A percentile compares a stretch with the other conserved stretches of the same genome.
Evolutionary conservation across 306 rosid genomes (phyloP).

Genomic region (Acacia confusa): DNA sequence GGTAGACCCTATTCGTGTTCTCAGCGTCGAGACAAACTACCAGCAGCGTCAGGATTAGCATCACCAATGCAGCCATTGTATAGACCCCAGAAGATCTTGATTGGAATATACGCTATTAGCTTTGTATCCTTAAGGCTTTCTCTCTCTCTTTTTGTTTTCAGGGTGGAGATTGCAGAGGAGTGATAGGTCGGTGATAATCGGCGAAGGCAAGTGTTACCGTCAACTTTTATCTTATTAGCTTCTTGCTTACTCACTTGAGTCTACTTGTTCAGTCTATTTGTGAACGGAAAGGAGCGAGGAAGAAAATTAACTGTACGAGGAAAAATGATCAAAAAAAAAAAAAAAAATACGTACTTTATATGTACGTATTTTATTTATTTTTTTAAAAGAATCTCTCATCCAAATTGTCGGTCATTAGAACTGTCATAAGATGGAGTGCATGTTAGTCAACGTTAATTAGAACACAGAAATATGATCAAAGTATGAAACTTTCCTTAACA

Average conservation of each 20-base stretch:
- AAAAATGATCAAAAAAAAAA: no score
- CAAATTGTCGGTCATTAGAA: no score
- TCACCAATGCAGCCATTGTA: slow-evolving; percentile 29
- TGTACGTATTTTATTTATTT: no score
- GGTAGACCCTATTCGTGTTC: slow-evolving; percentile 55
- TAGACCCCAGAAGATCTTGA: neutral
- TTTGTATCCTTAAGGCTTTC: neutral
- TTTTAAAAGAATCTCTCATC: no score
- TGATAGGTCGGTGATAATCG: neutral
- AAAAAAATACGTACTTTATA: no score
- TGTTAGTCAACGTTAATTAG: no score
- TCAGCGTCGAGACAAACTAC: slow-evolving; percentile 15
- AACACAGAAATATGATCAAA: no score
- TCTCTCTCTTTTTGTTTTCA: neutral
- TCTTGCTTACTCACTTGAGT: neutral
- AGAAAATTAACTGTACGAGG: neutral
- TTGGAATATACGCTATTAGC: slow-evolving; percentile 14
- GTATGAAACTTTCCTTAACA: no score
- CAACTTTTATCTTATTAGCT: neutral
- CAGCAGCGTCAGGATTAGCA: slow-evolving; percentile 23
- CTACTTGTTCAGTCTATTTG: neutral
- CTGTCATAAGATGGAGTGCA: no score
- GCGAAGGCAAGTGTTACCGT: neutral
- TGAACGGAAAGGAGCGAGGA: neutral
- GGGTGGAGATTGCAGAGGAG: neutral